Percentiles rank a stretch among this genome's conserved stretches.
Conservation (phyloP, 495 filamentous ascomycete species). For the Filosporella fistucella region DNA sequence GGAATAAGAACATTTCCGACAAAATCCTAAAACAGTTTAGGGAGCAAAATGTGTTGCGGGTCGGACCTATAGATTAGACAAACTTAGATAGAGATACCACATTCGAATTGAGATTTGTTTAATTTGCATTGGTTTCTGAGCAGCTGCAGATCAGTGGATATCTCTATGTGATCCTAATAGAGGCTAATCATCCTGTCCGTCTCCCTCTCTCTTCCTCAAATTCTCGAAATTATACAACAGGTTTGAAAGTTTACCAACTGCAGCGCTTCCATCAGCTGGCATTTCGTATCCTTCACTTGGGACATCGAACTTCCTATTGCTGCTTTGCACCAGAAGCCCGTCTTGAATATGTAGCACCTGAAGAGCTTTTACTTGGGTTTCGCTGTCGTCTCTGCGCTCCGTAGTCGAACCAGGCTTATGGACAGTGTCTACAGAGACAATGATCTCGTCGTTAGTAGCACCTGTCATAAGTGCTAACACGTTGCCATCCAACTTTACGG, state of each 20-base stretch:
- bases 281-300: too few relatives aligned
- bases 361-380: constrained; percentile 8
- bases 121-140: background rate
- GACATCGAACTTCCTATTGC: too few relatives aligned
- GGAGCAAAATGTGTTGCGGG: constrained; percentile 10
- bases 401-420: constrained; percentile 34
- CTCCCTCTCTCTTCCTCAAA: constrained; percentile 64
- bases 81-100: background rate
- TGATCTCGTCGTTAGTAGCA: constrained; percentile 21
- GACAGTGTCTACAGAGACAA: constrained; percentile 55
- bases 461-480: constrained; percentile 42
- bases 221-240: constrained; percentile 67
- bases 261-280: too few relatives aligned
- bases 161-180: background rate
- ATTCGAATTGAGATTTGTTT: background rate
- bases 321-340: too few relatives aligned
- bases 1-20: constrained; percentile 6
- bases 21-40: background rate
- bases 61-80: constrained; percentile 12
- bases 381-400: constrained; percentile 18
- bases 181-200: constrained; percentile 29
- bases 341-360: too few relatives aligned
- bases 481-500: constrained; percentile 51
- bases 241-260: constrained; percentile 43
- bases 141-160: too few relatives aligned